Conservation (phyloP, 441 rosid species). For the Populus tomentosa region DNA sequence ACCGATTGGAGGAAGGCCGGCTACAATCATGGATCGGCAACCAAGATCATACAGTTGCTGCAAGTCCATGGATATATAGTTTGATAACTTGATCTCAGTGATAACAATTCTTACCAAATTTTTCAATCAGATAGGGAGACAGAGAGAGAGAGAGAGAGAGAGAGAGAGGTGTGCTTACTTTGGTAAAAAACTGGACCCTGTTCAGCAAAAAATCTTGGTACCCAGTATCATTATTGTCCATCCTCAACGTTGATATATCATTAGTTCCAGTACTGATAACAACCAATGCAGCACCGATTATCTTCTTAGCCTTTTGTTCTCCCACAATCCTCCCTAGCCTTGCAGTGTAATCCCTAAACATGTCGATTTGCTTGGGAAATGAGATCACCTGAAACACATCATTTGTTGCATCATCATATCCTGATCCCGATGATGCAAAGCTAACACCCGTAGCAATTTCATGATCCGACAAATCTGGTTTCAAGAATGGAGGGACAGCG, state of each 20-base stretch:
- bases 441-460: constrained; percentile 49
- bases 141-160: neutral
- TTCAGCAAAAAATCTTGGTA: constrained; percentile 10
- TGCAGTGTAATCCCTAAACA: constrained; percentile 30
- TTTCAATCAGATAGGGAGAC: neutral
- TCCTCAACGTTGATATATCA: constrained; percentile 25
- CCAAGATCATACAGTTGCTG: constrained; percentile 14
- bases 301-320: constrained; percentile 28
- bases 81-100: neutral
- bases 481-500: constrained; percentile 51
- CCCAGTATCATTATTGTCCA: neutral
- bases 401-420: constrained; percentile 49
- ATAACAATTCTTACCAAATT: neutral
- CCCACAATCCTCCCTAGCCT: constrained; percentile 40
- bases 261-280: constrained; percentile 54
- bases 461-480: constrained; percentile 31
- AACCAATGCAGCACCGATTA: constrained; percentile 33
- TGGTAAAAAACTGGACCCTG: neutral
- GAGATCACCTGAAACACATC: constrained; percentile 22
- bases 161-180: constrained; percentile 6
- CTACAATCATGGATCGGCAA: neutral
- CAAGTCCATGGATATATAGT: neutral
- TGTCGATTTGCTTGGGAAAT: constrained; percentile 31
- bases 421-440: constrained; percentile 60
- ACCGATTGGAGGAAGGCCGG: neutral